A percentile compares a stretch with the other conserved stretches of the same genome.
phyloP scores from a whole-genome alignment of 208 protist species.

The Leptomonas seymouri region DNA sequence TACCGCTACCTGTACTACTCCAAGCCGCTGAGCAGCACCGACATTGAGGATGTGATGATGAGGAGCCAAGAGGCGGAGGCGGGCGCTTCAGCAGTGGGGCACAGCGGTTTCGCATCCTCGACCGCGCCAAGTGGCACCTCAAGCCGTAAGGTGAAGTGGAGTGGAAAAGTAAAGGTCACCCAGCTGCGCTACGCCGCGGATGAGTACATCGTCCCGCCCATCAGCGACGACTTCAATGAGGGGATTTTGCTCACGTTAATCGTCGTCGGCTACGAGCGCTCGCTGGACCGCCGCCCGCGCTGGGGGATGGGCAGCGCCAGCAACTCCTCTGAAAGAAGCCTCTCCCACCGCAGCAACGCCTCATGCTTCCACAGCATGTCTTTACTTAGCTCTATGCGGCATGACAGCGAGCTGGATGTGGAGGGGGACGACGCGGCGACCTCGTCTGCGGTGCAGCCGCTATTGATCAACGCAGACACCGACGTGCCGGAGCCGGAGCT shows the following conservation, averaged over 20 bases:
- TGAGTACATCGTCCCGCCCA: slow-evolving; percentile 40
- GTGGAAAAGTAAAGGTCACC: slow-evolving; percentile 47
- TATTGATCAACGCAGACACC: slow-evolving; percentile 8
- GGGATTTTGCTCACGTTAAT: slow-evolving; percentile 36
- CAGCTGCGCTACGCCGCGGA: slow-evolving; percentile 42
- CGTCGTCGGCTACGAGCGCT: slow-evolving; percentile 40
- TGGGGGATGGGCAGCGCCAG: slow-evolving; percentile 18
- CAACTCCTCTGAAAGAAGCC: slow-evolving; percentile 26
- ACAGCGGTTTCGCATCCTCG: slow-evolving; percentile 5
- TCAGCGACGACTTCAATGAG: slow-evolving; percentile 43
- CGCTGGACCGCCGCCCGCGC: slow-evolving; percentile 10
- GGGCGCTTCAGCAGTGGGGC: not conserved
- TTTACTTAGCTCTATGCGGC: slow-evolving; percentile 11
- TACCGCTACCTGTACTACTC: slow-evolving; percentile 59
- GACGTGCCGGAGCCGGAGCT: slow-evolving; percentile 30
- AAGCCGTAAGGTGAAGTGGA: slow-evolving; percentile 41
- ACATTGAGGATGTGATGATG: slow-evolving; percentile 33
- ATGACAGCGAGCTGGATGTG: slow-evolving; percentile 22
- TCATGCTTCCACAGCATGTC: slow-evolving; percentile 21
- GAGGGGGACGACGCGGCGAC: slow-evolving; percentile 2
- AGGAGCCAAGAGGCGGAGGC: slow-evolving; percentile 20
- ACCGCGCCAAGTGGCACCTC: slow-evolving; percentile 18
- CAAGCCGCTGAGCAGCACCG: slow-evolving; percentile 26
- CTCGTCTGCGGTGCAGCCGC: slow-evolving; percentile 14
- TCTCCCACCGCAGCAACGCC: slow-evolving; percentile 23